Evolutionary conservation across 1,139 yeast species (phyloP), one percentile per base, ranked within the genome.

Genomic region (Magnusiomyces paraingens): DNA sequence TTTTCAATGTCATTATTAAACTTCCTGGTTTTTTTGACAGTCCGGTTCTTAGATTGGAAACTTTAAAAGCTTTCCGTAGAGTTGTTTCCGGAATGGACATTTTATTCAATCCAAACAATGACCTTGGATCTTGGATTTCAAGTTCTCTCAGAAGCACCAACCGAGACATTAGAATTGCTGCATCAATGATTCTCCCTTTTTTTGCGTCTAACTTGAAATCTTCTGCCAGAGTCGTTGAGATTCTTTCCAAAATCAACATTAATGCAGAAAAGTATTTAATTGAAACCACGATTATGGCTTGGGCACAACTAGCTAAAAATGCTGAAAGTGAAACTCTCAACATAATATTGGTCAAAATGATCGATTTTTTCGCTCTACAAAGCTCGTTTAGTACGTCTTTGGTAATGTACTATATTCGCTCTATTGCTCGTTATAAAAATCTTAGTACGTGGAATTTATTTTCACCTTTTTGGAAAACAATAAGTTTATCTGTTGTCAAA

Each of bases 401-500:
- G 52, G 88, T 87, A 0, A 80, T 81, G 59, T 80, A 79, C 62
- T 81, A 81, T 52, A 67, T 86, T 20, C 67, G 77, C 20, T 68
- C 73, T 22, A 74, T 83, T 12, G 77, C 83, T 0, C 47, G 62
- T 10, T 64, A 71, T 3, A 71, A 71, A 57, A 61, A 64, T 2
- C 59, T 60, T 20, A 67, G 77, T 0, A 64, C 73, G 11, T 73
- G 75, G 73, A 87, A 86, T 63, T 68, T 93, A 17, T 71, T 90
- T 39, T 80, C 89, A 2, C 96, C 96, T 0, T 86, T 82, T 59
- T 76, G 93, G 64, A 87, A 94, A 1, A 78, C 86, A 51, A 74
- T 90, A n/a, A 79, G 93, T 43, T 79, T 83, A 52, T 76, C 79
- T 49, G 74, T 88, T 15, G 82, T 88, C 1, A 81, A 81, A 58